A percentile compares a stretch with the other conserved stretches of the same genome.
phyloP scores from a whole-genome alignment of 2,329 filamentous ascomycete genomes.

The Alternaria conjuncta region DNA sequence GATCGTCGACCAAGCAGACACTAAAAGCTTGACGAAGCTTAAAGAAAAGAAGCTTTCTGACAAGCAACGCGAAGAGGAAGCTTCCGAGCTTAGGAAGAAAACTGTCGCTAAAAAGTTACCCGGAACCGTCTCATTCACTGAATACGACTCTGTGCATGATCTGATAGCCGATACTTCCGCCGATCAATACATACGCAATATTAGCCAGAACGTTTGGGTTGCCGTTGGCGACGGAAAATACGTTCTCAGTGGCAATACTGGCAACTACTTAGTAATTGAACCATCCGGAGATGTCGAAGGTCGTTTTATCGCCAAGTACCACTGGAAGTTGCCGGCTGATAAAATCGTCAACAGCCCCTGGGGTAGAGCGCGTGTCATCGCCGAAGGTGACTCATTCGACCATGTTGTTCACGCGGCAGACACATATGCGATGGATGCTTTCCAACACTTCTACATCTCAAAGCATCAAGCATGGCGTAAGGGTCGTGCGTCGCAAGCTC shows the following conservation, averaged over 20 bases:
- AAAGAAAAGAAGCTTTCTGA: conserved; percentile 56
- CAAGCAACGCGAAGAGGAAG: conserved; percentile 52
- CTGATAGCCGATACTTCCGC: conserved; percentile 81
- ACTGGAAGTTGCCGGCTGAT: conserved; percentile 48
- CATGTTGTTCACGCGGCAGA: conserved; percentile 86
- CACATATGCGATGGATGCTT: conserved; percentile 73
- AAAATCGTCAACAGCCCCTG: conserved; percentile 61
- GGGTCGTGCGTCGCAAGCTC: conserved; percentile 63
- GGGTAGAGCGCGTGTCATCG: conserved; percentile 72
- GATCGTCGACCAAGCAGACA: conserved; percentile 71
- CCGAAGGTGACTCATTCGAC: conserved; percentile 68
- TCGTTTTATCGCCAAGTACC: conserved; percentile 50
- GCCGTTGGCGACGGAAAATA: conserved; percentile 73
- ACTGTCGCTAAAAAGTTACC: conserved; percentile 31
- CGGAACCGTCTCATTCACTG: conserved; percentile 75
- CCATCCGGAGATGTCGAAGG: conserved; percentile 50
- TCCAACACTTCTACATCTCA: conserved; percentile 71
- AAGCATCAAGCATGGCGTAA: conserved; percentile 74
- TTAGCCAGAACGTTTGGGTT: conserved; percentile 85
- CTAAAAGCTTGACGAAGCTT: conserved; percentile 65
- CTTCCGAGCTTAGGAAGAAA: conserved; percentile 72
- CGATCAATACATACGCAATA: conserved; percentile 76
- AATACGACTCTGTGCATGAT: conserved; percentile 92
- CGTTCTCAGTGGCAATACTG: conserved; percentile 68
- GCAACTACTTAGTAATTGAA: conserved; percentile 66